phyloP scores from a whole-genome alignment of 345 rosid genomes.

The Mercurialis annua region DNA sequence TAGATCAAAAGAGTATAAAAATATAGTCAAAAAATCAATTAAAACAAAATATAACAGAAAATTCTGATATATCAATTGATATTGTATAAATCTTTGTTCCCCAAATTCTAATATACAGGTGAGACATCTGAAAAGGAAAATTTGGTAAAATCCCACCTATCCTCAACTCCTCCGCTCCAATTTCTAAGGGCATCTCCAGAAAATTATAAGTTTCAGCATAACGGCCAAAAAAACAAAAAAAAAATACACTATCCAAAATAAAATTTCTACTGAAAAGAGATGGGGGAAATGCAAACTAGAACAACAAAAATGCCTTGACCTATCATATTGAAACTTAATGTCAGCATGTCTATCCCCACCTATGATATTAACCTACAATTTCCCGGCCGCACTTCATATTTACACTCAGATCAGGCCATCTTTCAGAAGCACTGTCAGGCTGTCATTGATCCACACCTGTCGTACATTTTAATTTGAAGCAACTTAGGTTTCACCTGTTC shows the following conservation, averaged over 20 bases:
- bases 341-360: conserved; percentile 29
- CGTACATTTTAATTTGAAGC: conserved; percentile 24
- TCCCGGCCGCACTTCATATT: conserved; percentile 40
- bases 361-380: conserved; percentile 28
- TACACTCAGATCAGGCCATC: conserved; percentile 54
- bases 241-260: conserved; percentile 19
- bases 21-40: neutral
- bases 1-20: no score
- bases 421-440: conserved; percentile 7
- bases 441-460: conserved; percentile 16
- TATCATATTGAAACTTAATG: conserved; percentile 17
- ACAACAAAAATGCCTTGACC: conserved; percentile 19
- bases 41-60: neutral
- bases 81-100: conserved; percentile 23
- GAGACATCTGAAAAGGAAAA: conserved; percentile 34
- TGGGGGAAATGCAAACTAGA: conserved; percentile 12
- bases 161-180: conserved; percentile 26
- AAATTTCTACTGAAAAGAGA: neutral
- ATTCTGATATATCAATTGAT: conserved; percentile 31
- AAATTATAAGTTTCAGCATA: conserved; percentile 21
- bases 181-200: conserved; percentile 25
- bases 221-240: neutral
- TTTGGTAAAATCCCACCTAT: conserved; percentile 28
- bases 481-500: conserved; percentile 16
- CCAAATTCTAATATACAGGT: conserved; percentile 46